These are phyloP conservation scores for Paxillus rubicundulus DNA, from an alignment of 768 basidiomycete species.

Conservation along the genomic window DNA sequence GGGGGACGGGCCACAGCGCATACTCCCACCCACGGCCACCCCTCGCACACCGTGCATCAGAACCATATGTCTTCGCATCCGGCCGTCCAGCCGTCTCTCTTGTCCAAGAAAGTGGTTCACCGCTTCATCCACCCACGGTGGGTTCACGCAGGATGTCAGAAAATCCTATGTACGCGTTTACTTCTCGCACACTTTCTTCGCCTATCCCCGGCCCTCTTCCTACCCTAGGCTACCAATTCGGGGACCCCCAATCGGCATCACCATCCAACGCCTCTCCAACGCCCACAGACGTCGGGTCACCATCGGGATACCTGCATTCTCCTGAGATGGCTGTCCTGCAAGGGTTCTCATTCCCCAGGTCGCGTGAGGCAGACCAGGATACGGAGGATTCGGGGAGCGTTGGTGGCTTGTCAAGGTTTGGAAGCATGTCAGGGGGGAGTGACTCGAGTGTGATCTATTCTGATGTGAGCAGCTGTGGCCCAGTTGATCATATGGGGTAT, in stretches of 20 bases:
- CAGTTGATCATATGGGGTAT: conserved; percentile 28
- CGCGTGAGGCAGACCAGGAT: conserved; percentile 44
- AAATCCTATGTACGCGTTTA: conserved; percentile 46
- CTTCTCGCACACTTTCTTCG: conserved; percentile 47
- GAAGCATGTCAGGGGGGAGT: conserved; percentile 59
- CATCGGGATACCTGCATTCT: conserved; percentile 31
- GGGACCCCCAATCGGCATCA: conserved; percentile 48
- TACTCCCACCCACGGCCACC: conserved; percentile 39
- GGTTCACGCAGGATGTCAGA: conserved; percentile 37
- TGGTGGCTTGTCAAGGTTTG: conserved; percentile 49
- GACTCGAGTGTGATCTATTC: conserved; percentile 54
- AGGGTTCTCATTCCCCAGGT: conserved; percentile 43
- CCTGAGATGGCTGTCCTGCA: conserved; percentile 43
- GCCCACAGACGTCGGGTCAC: conserved; percentile 43
- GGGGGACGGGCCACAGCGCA: conserved; percentile 45
- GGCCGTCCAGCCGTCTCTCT: conserved; percentile 38
- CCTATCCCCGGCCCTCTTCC: conserved; percentile 56
- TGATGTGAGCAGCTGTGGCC: conserved; percentile 40
- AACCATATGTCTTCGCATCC: conserved; percentile 35
- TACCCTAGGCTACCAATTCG: conserved; percentile 61
- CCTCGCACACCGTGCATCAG: conserved; percentile 31
- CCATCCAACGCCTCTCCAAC: conserved; percentile 48
- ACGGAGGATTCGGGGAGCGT: conserved; percentile 52
- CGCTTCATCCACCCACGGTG: conserved; percentile 9
- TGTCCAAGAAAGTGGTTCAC: conserved; percentile 23